Conservation (phyloP, 441 rosid species). For the Gossypium davidsonii region DNA sequence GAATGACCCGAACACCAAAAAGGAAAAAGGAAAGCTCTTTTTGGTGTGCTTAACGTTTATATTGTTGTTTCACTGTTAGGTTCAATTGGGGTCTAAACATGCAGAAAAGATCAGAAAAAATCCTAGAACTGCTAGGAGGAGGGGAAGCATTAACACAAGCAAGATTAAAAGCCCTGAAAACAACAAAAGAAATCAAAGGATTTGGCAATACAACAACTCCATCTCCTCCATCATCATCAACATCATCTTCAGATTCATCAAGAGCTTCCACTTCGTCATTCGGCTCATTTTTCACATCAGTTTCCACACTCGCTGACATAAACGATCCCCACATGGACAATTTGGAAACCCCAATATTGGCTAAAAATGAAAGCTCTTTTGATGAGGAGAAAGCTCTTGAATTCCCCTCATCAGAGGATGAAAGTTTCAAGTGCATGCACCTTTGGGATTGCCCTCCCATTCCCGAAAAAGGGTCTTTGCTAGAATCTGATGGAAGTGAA, state of each 20-base stretch:
- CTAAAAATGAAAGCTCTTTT: not conserved
- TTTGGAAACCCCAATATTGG: not conserved
- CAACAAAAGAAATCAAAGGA: constrained; percentile 48
- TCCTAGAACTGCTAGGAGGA: constrained; percentile 30
- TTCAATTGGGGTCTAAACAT: constrained; percentile 51
- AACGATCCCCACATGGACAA: constrained; percentile 3
- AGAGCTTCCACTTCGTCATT: constrained; percentile 23
- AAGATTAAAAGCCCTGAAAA: constrained; percentile 38
- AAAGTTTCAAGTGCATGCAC: constrained; percentile 15
- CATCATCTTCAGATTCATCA: constrained; percentile 22
- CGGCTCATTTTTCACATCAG: constrained; percentile 23
- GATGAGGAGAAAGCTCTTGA: not conserved
- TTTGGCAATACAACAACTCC: constrained; percentile 31
- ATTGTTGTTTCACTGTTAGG: constrained; percentile 8
- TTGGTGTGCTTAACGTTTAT: too few relatives aligned
- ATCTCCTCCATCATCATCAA: constrained; percentile 9
- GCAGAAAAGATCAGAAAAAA: constrained; percentile 32
- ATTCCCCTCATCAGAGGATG: constrained; percentile 1
- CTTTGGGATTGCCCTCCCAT: constrained; percentile 20
- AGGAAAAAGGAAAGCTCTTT: too few relatives aligned
- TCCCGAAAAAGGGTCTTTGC: constrained; percentile 31
- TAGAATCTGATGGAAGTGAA: constrained; percentile 19
- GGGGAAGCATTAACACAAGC: constrained; percentile 33
- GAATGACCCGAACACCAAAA: too few relatives aligned
- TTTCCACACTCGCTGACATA: constrained; percentile 12